Base-by-base conservation (phyloP, 768 basidiomycete species). In the Rhizopogon sp. region DNA sequence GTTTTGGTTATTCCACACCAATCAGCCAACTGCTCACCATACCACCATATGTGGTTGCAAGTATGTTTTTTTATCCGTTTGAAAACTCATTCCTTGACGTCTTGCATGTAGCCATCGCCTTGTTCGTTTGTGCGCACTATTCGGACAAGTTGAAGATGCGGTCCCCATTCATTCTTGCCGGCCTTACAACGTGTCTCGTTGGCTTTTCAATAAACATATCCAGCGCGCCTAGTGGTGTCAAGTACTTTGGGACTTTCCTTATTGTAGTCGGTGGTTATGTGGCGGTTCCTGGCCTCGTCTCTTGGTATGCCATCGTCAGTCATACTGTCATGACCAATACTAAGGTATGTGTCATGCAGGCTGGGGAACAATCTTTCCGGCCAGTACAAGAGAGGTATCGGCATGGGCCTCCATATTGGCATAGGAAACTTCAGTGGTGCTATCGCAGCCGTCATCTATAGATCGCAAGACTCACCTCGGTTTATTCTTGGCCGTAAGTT, bases 201-300 rank as follows among this genome's bases (percentile, higher is more conserved):
- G 84, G 84, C 0, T 85, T 82, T 60, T 54, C 75, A 0, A 83
- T 86, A 68, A 82, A 86, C 60, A 80, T 86, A 47, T 79, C 81
- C 2, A 64, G 74, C 31, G 78, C 69, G 0, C 57, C 76, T 0
- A 63, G 63, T 50, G 83, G 83, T 1, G 81, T 75, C 14, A 85
- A 88, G 65, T 87, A 88, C 65, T 82, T 85, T 56, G 85, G 84
- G 1, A 85, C 81, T 0, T 88, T 83, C 72, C 78, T 86, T 56
- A 74, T 76, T 39, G 83, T 85, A 10, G 70, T 76, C 1, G 85
- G 85, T 6, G 73, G 74, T 25, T 86, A 85, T 60, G 75, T 81
- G 1, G 74, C 74, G 0, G 79, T 84, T 58, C 83, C 85, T 11
- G 82, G 81, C 17, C 66, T 83, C 3, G 72, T 83, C 5, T 76